A percentile compares a stretch with the other conserved stretches of the same genome.
These are phyloP conservation scores for Dryas drummondii DNA, from an alignment of 306 rosid genomes.

Conservation along the genomic window DNA sequence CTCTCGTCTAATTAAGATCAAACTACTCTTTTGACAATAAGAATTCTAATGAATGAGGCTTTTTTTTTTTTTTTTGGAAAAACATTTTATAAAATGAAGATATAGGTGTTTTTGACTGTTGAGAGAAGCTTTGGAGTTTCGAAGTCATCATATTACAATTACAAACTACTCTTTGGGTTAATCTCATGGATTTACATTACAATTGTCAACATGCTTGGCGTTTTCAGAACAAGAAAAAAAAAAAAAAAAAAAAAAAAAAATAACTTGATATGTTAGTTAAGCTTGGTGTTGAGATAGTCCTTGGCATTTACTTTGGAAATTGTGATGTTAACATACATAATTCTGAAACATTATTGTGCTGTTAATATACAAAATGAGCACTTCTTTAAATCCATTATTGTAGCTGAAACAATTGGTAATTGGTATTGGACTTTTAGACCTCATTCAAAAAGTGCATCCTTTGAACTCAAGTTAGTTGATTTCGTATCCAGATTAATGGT, in stretches of 20 bases:
- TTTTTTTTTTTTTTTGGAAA: too few species aligned
- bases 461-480: constrained; percentile 4
- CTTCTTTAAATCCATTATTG: too few species aligned
- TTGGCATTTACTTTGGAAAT: background rate
- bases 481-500: background rate
- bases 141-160: background rate
- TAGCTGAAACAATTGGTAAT: too few species aligned
- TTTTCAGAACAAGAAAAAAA: background rate
- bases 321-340: too few species aligned
- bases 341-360: too few species aligned
- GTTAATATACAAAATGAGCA: background rate
- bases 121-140: background rate
- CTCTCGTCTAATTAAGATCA: background rate
- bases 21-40: background rate
- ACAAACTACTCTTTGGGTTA: too few species aligned
- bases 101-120: background rate
- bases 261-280: background rate
- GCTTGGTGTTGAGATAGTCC: background rate
- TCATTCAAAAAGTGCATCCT: background rate
- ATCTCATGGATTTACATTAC: background rate
- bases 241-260: background rate
- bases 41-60: background rate
- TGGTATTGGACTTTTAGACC: too few species aligned
- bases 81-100: background rate
- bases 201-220: background rate